These are phyloP conservation scores for Lippia alba DNA, from an alignment of 305 asterid species.

Conservation along the genomic window DNA sequence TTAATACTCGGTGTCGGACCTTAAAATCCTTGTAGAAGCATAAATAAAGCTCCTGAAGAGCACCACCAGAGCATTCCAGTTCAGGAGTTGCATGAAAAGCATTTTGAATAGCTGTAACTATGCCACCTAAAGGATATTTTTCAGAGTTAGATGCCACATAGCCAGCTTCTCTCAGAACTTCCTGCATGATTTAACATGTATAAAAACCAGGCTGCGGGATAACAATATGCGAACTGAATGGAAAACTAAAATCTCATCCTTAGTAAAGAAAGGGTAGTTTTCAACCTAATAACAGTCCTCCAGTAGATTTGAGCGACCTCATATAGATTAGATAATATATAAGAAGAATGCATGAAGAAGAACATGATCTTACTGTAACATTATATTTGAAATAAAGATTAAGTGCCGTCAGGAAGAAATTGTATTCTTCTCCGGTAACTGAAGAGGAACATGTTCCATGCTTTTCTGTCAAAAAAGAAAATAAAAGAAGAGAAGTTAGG, in stretches of 20 bases:
- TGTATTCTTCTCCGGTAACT: constrained; percentile 73
- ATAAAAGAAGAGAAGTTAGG: constrained; percentile 38
- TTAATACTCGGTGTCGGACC: constrained; percentile 48
- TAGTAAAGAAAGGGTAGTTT: background rate
- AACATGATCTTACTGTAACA: constrained; percentile 70
- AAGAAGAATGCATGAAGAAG: constrained; percentile 26
- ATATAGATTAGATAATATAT: constrained; percentile 5
- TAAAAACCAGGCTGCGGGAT: constrained; percentile 15
- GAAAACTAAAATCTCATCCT: constrained; percentile 11
- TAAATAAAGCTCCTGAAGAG: constrained; percentile 74
- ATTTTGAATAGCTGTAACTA: constrained; percentile 78
- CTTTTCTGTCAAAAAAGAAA: constrained; percentile 62
- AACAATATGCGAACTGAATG: constrained; percentile 12
- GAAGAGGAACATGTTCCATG: constrained; percentile 90
- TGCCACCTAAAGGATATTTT: constrained; percentile 82
- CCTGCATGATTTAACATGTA: constrained; percentile 50
- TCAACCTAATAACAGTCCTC: background rate
- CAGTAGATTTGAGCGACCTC: constrained; percentile 7
- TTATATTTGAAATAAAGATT: constrained; percentile 79
- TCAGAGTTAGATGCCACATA: constrained; percentile 84
- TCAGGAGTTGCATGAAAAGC: constrained; percentile 79
- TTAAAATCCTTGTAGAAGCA: constrained; percentile 87
- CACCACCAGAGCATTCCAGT: constrained; percentile 65
- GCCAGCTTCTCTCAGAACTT: constrained; percentile 71
- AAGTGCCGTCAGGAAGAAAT: constrained; percentile 72